phyloP scores from a whole-genome alignment of 208 protist genomes.

The Borovskyia barvae region DNA sequence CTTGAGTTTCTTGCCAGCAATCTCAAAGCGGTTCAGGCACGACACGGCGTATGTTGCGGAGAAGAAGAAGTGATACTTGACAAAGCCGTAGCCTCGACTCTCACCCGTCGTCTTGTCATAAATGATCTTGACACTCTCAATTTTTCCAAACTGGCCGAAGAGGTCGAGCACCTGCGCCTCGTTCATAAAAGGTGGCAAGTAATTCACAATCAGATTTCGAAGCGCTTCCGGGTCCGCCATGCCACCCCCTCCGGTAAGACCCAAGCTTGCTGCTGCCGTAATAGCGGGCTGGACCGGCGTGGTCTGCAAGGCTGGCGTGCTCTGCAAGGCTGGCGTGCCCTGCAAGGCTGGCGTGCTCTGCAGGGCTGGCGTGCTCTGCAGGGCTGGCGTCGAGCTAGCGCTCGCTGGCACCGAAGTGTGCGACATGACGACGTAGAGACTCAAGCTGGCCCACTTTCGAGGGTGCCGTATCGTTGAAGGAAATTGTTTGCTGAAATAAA shows the following conservation, averaged over 20 bases:
- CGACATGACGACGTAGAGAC: slow-evolving; percentile 3
- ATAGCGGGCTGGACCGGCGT: no score
- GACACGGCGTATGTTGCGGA: slow-evolving; percentile 81
- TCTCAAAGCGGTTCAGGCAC: slow-evolving; percentile 78
- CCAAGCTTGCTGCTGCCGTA: no score
- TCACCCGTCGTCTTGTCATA: slow-evolving; percentile 78
- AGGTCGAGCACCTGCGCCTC: slow-evolving; percentile 63
- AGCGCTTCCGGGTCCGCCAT: slow-evolving; percentile 56
- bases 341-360: no score
- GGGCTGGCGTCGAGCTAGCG: slow-evolving; percentile 3
- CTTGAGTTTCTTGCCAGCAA: slow-evolving; percentile 82
- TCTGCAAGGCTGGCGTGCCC: no score
- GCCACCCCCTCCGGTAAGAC: neutral
- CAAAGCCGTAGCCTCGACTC: slow-evolving; percentile 89
- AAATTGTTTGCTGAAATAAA: no score
- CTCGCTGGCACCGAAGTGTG: neutral
- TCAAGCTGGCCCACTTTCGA: neutral
- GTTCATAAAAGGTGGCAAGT: slow-evolving; percentile 79
- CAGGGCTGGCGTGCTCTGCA: no score
- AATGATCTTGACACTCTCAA: slow-evolving; percentile 87
- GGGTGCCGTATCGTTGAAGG: no score
- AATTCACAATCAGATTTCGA: slow-evolving; percentile 89
- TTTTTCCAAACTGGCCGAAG: slow-evolving; percentile 83
- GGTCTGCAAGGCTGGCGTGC: no score
- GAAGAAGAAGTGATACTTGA: slow-evolving; percentile 79